A percentile compares a stretch with the other conserved stretches of the same genome.
These are phyloP conservation scores for Pseudopyricularia javanii DNA, from an alignment of 2,329 filamentous ascomycete genomes.

Conservation along the genomic window DNA sequence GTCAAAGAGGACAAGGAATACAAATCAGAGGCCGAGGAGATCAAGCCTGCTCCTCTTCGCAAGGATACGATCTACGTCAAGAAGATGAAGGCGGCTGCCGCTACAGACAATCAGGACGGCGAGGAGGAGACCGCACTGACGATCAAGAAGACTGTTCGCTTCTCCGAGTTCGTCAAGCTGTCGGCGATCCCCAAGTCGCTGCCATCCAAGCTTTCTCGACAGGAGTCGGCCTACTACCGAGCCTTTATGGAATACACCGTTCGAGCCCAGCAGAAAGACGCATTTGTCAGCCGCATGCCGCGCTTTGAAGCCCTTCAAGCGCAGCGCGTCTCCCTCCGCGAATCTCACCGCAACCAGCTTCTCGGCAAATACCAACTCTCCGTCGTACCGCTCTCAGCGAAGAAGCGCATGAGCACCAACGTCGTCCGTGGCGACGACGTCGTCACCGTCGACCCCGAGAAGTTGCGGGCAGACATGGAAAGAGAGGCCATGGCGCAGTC, in stretches of 20 bases:
- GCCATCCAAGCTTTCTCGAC: conserved; percentile 37
- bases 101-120: not conserved
- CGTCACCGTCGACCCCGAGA: conserved; percentile 45
- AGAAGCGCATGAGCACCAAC: conserved; percentile 59
- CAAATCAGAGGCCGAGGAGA: conserved; percentile 14
- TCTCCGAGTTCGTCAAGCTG: conserved; percentile 42
- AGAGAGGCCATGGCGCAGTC: conserved; percentile 67
- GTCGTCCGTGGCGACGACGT: conserved; percentile 61
- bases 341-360: conserved; percentile 67
- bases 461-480: conserved; percentile 61
- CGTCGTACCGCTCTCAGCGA: conserved; percentile 54
- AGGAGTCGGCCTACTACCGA: conserved; percentile 75
- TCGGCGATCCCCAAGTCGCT: conserved; percentile 29
- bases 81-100: conserved; percentile 3
- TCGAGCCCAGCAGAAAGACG: conserved; percentile 54
- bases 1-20: conserved; percentile 13
- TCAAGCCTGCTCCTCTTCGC: conserved; percentile 7
- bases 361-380: conserved; percentile 75
- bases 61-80: conserved; percentile 6
- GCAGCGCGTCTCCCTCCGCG: conserved; percentile 60
- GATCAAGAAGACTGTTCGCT: conserved; percentile 66
- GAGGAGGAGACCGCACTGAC: conserved; percentile 9
- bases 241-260: conserved; percentile 69
- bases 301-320: conserved; percentile 85
- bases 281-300: conserved; percentile 72